A percentile compares a stretch with the other conserved stretches of the same genome.
phyloP scores from a whole-genome alignment of 108 stramenopile genomes.

The Aurantiochytrium sp. region DNA sequence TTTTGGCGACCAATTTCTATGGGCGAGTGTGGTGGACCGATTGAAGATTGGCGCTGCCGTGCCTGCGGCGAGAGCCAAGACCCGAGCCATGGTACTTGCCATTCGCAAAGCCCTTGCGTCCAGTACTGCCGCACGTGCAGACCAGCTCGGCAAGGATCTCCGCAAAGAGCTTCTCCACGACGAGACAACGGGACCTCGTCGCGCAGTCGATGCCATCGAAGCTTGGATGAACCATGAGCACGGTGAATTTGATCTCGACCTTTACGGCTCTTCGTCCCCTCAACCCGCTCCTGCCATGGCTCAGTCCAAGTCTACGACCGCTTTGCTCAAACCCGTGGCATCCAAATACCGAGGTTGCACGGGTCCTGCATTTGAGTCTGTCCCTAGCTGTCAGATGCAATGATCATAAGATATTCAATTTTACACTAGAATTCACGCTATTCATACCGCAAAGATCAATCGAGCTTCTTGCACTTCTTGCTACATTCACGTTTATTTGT shows the following conservation, averaged over 20 bases:
- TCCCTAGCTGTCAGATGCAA: too few species aligned
- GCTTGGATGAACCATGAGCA: not conserved
- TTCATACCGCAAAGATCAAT: too few species aligned
- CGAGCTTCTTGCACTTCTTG: too few species aligned
- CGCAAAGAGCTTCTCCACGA: not conserved
- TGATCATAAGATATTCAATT: too few species aligned
- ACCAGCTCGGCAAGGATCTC: not conserved
- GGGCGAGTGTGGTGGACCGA: not conserved
- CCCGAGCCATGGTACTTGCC: not conserved
- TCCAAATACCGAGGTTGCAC: too few species aligned
- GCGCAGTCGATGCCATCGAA: conserved; percentile 8
- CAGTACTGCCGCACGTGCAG: not conserved
- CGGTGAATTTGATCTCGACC: not conserved
- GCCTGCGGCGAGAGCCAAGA: not conserved
- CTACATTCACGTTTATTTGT: too few species aligned
- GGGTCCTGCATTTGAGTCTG: too few species aligned
- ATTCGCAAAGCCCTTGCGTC: not conserved
- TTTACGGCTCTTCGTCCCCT: not conserved
- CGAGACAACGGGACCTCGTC: not conserved
- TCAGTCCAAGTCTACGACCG: too few species aligned
- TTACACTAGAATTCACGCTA: too few species aligned
- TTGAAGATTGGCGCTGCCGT: not conserved
- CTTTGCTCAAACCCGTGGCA: too few species aligned
- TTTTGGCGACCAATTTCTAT: conserved; percentile 12
- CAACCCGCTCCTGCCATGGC: too few species aligned